Evolutionary conservation across 2,329 filamentous ascomycete genomes (phyloP).

Genomic region (Dothiorella sarmentorum): DNA sequence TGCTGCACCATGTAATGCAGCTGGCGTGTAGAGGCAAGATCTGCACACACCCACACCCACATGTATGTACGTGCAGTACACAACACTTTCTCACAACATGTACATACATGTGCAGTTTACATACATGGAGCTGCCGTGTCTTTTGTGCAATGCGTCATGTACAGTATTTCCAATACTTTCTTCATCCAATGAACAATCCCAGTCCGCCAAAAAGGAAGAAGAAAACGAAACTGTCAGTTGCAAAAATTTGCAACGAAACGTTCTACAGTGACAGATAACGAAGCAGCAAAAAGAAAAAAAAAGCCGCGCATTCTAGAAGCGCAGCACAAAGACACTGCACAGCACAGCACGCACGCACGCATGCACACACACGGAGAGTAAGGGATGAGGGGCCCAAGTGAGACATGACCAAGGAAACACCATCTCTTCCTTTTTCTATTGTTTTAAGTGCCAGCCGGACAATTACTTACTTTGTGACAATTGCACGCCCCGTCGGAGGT

Average conservation of each 20-base stretch:
- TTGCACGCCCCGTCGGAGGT: background rate
- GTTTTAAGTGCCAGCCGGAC: background rate
- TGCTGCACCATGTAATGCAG: no score
- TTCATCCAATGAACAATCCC: background rate
- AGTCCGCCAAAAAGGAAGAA: background rate
- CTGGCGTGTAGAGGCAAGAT: no score
- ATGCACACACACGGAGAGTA: background rate
- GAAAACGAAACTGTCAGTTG: background rate
- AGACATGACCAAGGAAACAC: background rate
- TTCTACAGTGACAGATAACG: no score
- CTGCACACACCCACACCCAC: no score
- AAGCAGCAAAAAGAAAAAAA: background rate
- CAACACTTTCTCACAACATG: no score
- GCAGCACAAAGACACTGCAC: background rate
- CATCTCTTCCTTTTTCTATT: background rate
- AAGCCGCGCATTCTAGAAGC: background rate
- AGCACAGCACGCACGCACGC: background rate
- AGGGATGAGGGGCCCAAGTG: background rate
- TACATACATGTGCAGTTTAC: background rate
- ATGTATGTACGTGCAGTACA: no score
- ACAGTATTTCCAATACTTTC: constrained; percentile 2
- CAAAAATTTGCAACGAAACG: background rate
- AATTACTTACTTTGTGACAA: background rate
- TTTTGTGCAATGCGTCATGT: background rate
- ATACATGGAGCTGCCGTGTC: no score